phyloP scores from a whole-genome alignment of 2,329 filamentous ascomycete species.

The Alternaria longipes region DNA sequence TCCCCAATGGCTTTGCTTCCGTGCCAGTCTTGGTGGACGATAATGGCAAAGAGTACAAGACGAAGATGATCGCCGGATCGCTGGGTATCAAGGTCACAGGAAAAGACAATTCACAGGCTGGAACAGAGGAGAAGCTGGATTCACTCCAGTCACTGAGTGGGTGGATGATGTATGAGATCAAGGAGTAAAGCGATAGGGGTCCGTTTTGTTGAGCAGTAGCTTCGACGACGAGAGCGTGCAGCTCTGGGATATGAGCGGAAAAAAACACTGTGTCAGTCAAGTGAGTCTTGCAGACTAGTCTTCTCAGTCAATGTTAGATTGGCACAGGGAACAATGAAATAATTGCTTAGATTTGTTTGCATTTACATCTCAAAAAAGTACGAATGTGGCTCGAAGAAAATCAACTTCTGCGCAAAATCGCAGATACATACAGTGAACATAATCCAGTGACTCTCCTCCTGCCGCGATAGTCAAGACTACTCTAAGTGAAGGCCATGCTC shows the following conservation, averaged over 20 bases:
- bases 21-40: conserved; percentile 25
- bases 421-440: conserved; percentile 19
- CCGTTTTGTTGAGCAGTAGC: neutral
- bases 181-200: neutral
- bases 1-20: conserved; percentile 14
- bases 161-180: conserved; percentile 26
- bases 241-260: neutral
- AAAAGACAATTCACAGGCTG: neutral
- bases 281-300: neutral
- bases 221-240: neutral
- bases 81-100: conserved; percentile 18
- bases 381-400: conserved; percentile 13
- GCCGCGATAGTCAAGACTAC: neutral
- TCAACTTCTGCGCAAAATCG: conserved; percentile 7
- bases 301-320: neutral
- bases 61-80: conserved; percentile 25
- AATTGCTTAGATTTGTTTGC: conserved; percentile 16
- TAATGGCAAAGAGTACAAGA: conserved; percentile 12
- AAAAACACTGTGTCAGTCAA: neutral
- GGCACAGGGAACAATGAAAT: neutral
- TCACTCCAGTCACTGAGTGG: conserved; percentile 20
- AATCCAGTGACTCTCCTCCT: neutral
- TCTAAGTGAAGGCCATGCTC: conserved; percentile 74
- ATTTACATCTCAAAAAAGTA: conserved; percentile 20
- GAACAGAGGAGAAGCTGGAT: conserved; percentile 11